Evolutionary conservation across 2,329 filamentous ascomycete species (phyloP).

Genomic region (Colletotrichum musae): DNA sequence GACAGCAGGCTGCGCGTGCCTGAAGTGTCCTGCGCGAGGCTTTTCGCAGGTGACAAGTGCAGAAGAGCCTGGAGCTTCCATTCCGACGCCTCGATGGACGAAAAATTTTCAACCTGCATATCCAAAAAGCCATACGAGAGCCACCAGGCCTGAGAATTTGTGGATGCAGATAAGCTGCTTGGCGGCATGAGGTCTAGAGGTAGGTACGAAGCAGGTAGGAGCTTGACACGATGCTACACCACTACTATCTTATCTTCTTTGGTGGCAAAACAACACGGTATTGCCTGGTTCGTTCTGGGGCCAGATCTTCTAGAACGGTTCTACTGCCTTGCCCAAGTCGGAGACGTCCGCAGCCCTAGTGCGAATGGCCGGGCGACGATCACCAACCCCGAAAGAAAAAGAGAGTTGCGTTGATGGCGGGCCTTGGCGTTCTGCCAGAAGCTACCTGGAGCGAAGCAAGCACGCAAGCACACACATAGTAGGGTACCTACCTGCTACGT

Average conservation of each 20-base stretch:
- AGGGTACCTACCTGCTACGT: too few species aligned
- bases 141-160: not conserved
- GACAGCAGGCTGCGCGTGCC: not conserved
- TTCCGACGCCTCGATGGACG: not conserved
- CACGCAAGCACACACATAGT: not conserved
- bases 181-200: too few species aligned
- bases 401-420: conserved; percentile 3
- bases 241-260: conserved; percentile 9
- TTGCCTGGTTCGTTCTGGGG: not conserved
- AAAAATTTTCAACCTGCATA: conserved; percentile 12
- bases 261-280: conserved; percentile 14
- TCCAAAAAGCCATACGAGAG: not conserved
- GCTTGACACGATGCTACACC: too few species aligned
- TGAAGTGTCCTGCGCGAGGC: not conserved
- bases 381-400: conserved; percentile 18
- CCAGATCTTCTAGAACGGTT: conserved; percentile 35
- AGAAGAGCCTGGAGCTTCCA: not conserved
- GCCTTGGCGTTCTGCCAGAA: conserved; percentile 15
- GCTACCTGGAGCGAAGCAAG: conserved; percentile 7
- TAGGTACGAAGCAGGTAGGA: too few species aligned
- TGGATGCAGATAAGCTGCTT: conserved; percentile 1
- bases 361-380: conserved; percentile 5
- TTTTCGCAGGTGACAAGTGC: not conserved
- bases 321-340: conserved; percentile 29
- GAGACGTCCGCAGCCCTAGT: conserved; percentile 26